These are phyloP conservation scores for Amanita brunnescens DNA, from an alignment of 768 basidiomycete species.

Conservation along the genomic window DNA sequence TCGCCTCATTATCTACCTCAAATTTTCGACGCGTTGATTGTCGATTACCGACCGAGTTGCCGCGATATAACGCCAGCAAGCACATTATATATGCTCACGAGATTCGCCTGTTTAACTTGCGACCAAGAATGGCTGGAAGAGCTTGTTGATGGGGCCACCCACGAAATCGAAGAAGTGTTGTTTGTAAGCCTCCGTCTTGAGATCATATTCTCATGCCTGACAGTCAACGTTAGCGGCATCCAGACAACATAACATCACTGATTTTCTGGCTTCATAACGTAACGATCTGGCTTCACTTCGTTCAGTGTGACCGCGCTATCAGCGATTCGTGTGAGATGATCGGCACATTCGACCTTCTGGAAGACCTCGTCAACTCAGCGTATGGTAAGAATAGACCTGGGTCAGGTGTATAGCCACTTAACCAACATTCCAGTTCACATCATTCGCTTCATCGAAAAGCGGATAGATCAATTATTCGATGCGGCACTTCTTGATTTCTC, in stretches of 20 bases:
- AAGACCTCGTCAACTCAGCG: conserved; percentile 90
- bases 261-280: conserved; percentile 95
- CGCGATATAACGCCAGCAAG: conserved; percentile 85
- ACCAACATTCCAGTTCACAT: conserved; percentile 63
- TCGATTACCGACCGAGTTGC: conserved; percentile 60
- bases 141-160: conserved; percentile 82
- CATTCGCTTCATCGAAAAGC: conserved; percentile 84
- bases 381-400: conserved; percentile 50
- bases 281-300: conserved; percentile 82
- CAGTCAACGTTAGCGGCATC: conserved; percentile 45
- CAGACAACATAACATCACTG: conserved; percentile 79
- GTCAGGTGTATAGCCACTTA: conserved; percentile 7
- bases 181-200: conserved; percentile 53
- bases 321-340: conserved; percentile 75
- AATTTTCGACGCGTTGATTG: conserved; percentile 78
- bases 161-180: conserved; percentile 85
- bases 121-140: conserved; percentile 92
- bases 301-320: conserved; percentile 78
- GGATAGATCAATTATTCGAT: conserved; percentile 83
- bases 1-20: conserved; percentile 68
- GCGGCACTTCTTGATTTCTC: conserved; percentile 74
- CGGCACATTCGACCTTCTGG: conserved; percentile 77
- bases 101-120: conserved; percentile 89
- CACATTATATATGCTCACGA: conserved; percentile 78
- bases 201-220: conserved; percentile 9